Conservation (phyloP, 116 monocot genomes). For the Zostera marina region DNA sequence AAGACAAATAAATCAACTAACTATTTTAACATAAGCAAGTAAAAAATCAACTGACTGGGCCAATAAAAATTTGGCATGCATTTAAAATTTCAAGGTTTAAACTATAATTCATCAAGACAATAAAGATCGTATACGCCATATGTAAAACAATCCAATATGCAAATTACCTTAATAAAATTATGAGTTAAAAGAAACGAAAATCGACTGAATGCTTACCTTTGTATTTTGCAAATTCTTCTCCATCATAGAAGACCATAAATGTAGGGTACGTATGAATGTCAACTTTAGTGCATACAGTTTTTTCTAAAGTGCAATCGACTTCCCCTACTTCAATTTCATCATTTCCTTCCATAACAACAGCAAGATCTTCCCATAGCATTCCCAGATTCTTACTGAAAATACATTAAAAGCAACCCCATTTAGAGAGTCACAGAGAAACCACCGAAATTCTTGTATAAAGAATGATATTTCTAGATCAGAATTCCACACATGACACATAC, state of each 20-base stretch:
- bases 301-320: constrained; percentile 61
- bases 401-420: background rate
- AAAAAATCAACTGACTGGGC: too few relatives aligned
- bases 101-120: too few relatives aligned
- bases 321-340: constrained; percentile 92
- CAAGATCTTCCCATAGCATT: constrained; percentile 86
- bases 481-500: constrained; percentile 20
- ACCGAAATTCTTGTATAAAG: background rate
- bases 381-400: constrained; percentile 70
- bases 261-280: constrained; percentile 89
- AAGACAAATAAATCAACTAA: too few relatives aligned
- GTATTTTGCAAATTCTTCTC: constrained; percentile 78
- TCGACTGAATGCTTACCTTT: constrained; percentile 41
- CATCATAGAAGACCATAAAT: constrained; percentile 87
- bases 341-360: constrained; percentile 53
- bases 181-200: background rate
- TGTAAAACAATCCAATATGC: too few relatives aligned
- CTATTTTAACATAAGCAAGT: too few relatives aligned
- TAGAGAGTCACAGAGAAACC: background rate
- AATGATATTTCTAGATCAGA: background rate
- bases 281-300: constrained; percentile 63
- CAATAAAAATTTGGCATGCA: too few relatives aligned
- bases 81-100: too few relatives aligned
- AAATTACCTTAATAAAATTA: background rate
- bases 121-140: too few relatives aligned